phyloP scores from a whole-genome alignment of 768 basidiomycete genomes.

The Lyophyllum semitale region DNA sequence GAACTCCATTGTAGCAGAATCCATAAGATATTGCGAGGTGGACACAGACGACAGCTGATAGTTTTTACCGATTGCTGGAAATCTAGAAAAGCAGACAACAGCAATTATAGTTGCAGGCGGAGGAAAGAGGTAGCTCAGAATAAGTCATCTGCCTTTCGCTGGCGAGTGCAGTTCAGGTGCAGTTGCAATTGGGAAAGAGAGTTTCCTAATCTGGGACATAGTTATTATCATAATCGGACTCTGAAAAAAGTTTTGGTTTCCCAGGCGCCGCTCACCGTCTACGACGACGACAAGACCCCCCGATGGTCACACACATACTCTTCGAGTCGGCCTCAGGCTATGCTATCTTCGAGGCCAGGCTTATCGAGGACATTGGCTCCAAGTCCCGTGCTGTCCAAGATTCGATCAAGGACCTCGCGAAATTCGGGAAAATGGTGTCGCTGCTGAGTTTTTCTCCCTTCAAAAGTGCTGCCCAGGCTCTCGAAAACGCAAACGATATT shows the following conservation, averaged over 20 bases:
- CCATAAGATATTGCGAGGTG: too few species aligned
- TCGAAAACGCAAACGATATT: slow-evolving; percentile 95
- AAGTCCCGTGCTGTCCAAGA: slow-evolving; percentile 79
- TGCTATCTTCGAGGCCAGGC: slow-evolving; percentile 87
- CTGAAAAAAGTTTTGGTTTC: slow-evolving; percentile 30
- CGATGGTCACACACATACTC: slow-evolving; percentile 81
- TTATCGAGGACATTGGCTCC: slow-evolving; percentile 85
- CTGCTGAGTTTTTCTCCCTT: slow-evolving; percentile 92
- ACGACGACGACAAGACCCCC: slow-evolving; percentile 32
- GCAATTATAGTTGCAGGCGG: too few species aligned
- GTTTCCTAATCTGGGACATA: slow-evolving; percentile 13
- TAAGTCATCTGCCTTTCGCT: too few species aligned
- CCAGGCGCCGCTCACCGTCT: slow-evolving; percentile 28
- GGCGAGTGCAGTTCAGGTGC: too few species aligned
- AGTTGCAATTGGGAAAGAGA: neutral
- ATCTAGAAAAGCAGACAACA: too few species aligned
- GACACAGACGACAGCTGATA: too few species aligned
- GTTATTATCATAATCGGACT: slow-evolving; percentile 14
- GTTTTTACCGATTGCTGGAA: too few species aligned
- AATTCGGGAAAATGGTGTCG: slow-evolving; percentile 91
- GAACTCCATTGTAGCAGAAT: too few species aligned
- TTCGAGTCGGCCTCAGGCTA: slow-evolving; percentile 96
- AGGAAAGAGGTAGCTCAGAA: too few species aligned
- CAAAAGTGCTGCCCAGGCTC: slow-evolving; percentile 88
- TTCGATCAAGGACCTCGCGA: slow-evolving; percentile 82